A percentile compares a stretch with the other conserved stretches of the same genome.
These are phyloP conservation scores for Cercospora janseana DNA, from an alignment of 2,329 filamentous ascomycete species.

Conservation along the genomic window DNA sequence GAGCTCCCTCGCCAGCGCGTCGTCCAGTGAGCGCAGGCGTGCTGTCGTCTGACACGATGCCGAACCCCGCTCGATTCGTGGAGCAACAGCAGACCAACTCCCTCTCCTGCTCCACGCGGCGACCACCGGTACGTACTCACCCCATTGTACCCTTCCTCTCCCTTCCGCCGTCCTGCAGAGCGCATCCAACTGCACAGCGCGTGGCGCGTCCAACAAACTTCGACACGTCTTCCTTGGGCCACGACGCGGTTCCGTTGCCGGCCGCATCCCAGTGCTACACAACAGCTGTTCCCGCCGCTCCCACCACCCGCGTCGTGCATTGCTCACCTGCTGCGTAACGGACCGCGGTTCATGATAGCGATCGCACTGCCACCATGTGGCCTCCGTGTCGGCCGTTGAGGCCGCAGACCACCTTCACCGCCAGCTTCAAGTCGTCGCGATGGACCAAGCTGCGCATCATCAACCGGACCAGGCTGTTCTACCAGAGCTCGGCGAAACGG, in stretches of 20 bases:
- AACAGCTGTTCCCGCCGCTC: slow-evolving; percentile 2
- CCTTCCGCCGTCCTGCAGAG: slow-evolving; percentile 12
- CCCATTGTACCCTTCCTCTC: slow-evolving; percentile 7
- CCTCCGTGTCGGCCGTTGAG: slow-evolving; percentile 32
- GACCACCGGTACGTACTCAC: slow-evolving; percentile 2
- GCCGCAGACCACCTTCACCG: slow-evolving; percentile 22
- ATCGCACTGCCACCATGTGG: slow-evolving; percentile 33
- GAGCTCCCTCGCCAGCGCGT: not conserved
- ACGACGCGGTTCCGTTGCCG: not conserved
- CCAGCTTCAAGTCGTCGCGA: slow-evolving; percentile 12
- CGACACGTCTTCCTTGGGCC: not conserved
- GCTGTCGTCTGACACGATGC: slow-evolving; percentile 9
- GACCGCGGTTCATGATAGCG: slow-evolving; percentile 27
- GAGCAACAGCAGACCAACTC: slow-evolving; percentile 2
- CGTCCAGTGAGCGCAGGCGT: slow-evolving; percentile 1
- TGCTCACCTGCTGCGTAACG: not conserved
- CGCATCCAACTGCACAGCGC: slow-evolving; percentile 7
- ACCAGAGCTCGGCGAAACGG: slow-evolving; percentile 19
- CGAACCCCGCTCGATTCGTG: slow-evolving; percentile 13
- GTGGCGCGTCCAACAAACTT: slow-evolving; percentile 12
- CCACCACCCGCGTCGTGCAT: slow-evolving; percentile 6
- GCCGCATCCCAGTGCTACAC: not conserved
- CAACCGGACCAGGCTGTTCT: slow-evolving; percentile 25
- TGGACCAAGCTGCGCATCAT: slow-evolving; percentile 14
- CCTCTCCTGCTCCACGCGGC: not conserved